Evolutionary conservation across 106 monocot genomes (phyloP).

Genomic region (Cymbidium sinense): DNA sequence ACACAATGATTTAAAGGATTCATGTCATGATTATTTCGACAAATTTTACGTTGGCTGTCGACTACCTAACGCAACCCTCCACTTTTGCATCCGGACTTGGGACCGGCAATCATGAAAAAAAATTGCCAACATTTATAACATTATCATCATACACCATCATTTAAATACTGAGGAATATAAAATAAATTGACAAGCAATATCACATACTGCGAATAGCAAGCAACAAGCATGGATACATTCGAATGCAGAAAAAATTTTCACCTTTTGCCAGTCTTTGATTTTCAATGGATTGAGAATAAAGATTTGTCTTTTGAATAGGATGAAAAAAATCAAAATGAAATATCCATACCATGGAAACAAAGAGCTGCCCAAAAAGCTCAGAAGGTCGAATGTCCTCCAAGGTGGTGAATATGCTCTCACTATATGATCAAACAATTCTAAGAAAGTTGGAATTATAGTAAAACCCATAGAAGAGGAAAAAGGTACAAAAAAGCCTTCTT

Average conservation of each 20-base stretch:
- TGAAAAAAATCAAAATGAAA: not conserved
- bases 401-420: slow-evolving; percentile 64
- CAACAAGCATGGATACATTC: not conserved
- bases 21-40: too few relatives aligned
- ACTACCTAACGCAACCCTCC: too few relatives aligned
- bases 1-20: too few relatives aligned
- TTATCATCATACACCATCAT: not conserved
- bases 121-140: not conserved
- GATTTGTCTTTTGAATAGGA: not conserved
- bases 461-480: not conserved
- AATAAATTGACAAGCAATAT: not conserved
- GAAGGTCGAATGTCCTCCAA: slow-evolving; percentile 68
- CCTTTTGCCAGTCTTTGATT: not conserved
- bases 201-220: not conserved
- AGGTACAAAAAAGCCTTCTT: slow-evolving; percentile 19
- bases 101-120: too few relatives aligned
- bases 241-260: not conserved
- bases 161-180: not conserved
- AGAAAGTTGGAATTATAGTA: slow-evolving; percentile 3
- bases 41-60: too few relatives aligned
- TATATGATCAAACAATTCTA: slow-evolving; percentile 26
- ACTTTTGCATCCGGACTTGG: too few relatives aligned
- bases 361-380: slow-evolving; percentile 80
- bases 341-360: slow-evolving; percentile 51
- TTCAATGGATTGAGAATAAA: not conserved